These are phyloP conservation scores for Diplocarpon rosae DNA, from an alignment of 2,329 filamentous ascomycete species.

Conservation along the genomic window DNA sequence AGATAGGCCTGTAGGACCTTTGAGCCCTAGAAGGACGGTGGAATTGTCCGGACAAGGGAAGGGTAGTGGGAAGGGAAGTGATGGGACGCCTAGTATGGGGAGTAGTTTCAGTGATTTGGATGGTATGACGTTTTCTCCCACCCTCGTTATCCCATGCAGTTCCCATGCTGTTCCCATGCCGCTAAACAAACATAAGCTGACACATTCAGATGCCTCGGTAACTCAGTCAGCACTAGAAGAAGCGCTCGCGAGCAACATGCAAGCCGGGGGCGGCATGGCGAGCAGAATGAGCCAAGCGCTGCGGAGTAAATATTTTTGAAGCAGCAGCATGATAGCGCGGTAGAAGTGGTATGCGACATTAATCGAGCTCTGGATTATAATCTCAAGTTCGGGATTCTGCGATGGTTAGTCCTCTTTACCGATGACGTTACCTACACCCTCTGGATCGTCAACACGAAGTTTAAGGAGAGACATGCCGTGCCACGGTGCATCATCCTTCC, in stretches of 20 bases:
- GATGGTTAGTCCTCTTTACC: too few species aligned
- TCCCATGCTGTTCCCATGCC: not conserved
- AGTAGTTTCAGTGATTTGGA: slow-evolving; percentile 82
- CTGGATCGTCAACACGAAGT: too few species aligned
- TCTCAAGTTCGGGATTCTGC: too few species aligned
- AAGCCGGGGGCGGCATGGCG: slow-evolving; percentile 46
- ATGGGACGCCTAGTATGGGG: slow-evolving; percentile 69
- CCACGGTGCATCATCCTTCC: too few species aligned
- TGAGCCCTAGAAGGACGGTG: slow-evolving; percentile 48
- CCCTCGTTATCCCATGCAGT: not conserved
- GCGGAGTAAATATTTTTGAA: slow-evolving; percentile 44
- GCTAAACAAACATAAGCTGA: not conserved
- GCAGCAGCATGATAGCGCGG: too few species aligned
- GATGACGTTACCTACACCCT: too few species aligned
- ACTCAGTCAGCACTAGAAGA: slow-evolving; percentile 74
- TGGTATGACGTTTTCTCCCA: slow-evolving; percentile 35
- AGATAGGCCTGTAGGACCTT: slow-evolving; percentile 29
- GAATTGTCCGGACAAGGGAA: slow-evolving; percentile 45
- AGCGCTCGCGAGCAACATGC: slow-evolving; percentile 61
- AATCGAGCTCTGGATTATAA: too few species aligned
- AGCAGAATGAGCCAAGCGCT: slow-evolving; percentile 58
- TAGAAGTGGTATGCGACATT: too few species aligned
- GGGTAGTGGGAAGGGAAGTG: slow-evolving; percentile 48
- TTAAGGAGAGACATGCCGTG: too few species aligned
- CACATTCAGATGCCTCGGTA: slow-evolving; percentile 52